Evolutionary conservation across 176 grass and related monocot genomes (phyloP).

Genomic region (Oryza punctata): DNA sequence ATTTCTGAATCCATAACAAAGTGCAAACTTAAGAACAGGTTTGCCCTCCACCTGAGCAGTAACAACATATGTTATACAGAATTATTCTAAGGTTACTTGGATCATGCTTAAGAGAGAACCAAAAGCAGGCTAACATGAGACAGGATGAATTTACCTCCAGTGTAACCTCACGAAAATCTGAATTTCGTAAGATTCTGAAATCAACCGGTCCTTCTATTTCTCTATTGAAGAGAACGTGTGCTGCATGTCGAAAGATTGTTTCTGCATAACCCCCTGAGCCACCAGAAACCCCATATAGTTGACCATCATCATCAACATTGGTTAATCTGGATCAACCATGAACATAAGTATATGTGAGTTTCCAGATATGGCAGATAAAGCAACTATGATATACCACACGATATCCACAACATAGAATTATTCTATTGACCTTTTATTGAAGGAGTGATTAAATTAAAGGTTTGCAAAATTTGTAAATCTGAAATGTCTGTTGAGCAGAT

Average conservation of each 20-base stretch:
- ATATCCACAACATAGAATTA: background rate
- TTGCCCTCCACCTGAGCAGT: conserved; percentile 75
- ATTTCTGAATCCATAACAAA: conserved; percentile 98
- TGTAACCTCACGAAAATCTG: conserved; percentile 77
- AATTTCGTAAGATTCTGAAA: conserved; percentile 79
- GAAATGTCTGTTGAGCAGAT: conserved; percentile 1
- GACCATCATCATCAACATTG: conserved; percentile 79
- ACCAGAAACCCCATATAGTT: conserved; percentile 89
- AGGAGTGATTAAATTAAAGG: background rate
- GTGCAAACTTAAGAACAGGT: conserved; percentile 89
- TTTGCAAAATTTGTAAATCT: background rate
- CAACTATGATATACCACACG: background rate
- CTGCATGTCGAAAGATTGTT: conserved; percentile 80
- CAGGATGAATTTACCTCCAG: conserved; percentile 65
- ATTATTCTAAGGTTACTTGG: background rate
- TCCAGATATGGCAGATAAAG: background rate
- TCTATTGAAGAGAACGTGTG: conserved; percentile 66
- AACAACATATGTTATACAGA: conserved; percentile 3
- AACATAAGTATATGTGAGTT: conserved; percentile 24
- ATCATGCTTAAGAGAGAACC: background rate
- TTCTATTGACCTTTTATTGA: background rate
- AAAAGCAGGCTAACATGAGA: background rate
- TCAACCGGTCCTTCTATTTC: conserved; percentile 69
- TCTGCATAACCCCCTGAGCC: conserved; percentile 94
- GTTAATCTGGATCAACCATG: conserved; percentile 62